Percentiles rank a stretch among this genome's conserved stretches.
These are phyloP conservation scores for Mucuna pruriens DNA, from an alignment of 306 rosid genomes.

Conservation along the genomic window DNA sequence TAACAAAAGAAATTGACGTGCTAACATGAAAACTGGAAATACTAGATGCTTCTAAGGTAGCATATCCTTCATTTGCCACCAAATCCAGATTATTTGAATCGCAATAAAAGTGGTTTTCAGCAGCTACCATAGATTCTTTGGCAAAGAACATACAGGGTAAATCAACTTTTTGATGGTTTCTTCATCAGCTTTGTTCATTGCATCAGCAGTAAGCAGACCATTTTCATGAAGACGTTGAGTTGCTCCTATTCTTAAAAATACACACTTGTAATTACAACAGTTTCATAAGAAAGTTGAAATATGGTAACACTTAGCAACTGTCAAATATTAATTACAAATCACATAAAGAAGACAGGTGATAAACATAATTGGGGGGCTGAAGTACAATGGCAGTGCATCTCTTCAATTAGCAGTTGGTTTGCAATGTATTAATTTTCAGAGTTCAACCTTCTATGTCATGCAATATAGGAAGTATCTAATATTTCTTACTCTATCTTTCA, in stretches of 20 bases:
- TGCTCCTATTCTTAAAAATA: constrained; percentile 71
- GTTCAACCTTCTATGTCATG: constrained; percentile 26
- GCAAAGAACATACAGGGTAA: constrained; percentile 75
- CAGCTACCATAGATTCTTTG: constrained; percentile 2
- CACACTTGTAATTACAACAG: constrained; percentile 34
- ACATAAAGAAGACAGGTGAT: constrained; percentile 5
- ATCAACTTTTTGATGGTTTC: constrained; percentile 72
- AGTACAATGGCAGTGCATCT: background rate
- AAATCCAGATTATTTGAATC: constrained; percentile 28
- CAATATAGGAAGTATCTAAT: constrained; percentile 3
- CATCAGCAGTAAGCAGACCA: constrained; percentile 73
- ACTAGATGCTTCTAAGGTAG: background rate
- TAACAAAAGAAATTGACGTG: constrained; percentile 25
- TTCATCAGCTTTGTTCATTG: constrained; percentile 80
- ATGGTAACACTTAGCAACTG: constrained; percentile 13
- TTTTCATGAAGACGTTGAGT: constrained; percentile 74
- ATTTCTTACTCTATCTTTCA: background rate
- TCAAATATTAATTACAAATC: background rate
- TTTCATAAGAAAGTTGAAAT: constrained; percentile 31
- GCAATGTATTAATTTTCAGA: background rate
- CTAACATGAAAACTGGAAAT: constrained; percentile 8
- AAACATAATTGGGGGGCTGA: background rate
- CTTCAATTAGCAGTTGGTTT: constrained; percentile 2
- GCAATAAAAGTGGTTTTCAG: background rate
- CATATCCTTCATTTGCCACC: constrained; percentile 2